Base-by-base conservation (phyloP, 805 yeast species). In the Kluyveromyces aestuarii region DNA sequence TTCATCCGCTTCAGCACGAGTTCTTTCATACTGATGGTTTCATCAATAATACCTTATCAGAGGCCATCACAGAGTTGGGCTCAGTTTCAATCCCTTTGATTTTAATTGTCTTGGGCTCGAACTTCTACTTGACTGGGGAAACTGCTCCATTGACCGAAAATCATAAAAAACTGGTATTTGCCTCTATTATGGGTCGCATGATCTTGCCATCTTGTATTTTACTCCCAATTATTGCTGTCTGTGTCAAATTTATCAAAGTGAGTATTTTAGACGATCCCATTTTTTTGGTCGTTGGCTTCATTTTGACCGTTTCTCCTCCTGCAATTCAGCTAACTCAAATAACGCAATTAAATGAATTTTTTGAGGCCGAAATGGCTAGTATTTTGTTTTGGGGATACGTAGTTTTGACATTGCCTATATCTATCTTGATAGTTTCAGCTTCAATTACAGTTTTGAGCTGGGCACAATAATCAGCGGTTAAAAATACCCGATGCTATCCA, bases 381-480 rank as follows among this genome's bases (percentile, higher is more conserved):
- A 84, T 85, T 16, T 69, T 85, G 53, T 85, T 85, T 54, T 85
- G 90, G 85, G 91, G 93, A 6, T 85, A 85, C 56, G 91, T 79
- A 16, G 74, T 85, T 2, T 66, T 85, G 54, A 83, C 90, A 14
- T 70, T 85, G 48, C 95, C 95, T 0, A 81, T 85, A 4, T 83
- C 91, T 27, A 85, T 85, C 35, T 66, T 76, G 40, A 81, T 83
- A 48, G 91, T 85, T 27, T 84, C 82, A 21, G 73, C 80, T 8
- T 79, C 87, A 40, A 75, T 85, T 57, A 63, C 61, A 37, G 76
- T 72, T 21, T 57, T 72, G 45, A 63, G 67, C 49, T 72, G 75
- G 75, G 74, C 74, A 9, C 60, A 62, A 19, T 44, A 37, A 48
- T 30, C 7, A 5, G 25, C 6, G 6, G 25, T 21, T 21, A 21